Evolutionary conservation across 2,329 filamentous ascomycete genomes (phyloP).

Genomic region (Didymellaceae sp.): DNA sequence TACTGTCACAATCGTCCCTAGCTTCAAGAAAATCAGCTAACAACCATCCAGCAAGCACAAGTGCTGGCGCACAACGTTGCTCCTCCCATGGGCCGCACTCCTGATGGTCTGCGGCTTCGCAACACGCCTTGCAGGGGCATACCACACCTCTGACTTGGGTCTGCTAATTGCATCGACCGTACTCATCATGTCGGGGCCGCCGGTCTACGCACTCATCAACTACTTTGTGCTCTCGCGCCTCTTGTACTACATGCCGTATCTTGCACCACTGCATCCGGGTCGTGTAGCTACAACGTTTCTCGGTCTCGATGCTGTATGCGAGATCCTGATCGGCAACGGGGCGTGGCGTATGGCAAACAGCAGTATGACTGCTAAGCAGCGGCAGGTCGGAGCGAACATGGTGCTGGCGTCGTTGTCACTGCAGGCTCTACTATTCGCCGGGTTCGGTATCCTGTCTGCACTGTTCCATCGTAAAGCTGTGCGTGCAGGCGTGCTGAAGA

Average conservation of each 20-base stretch:
- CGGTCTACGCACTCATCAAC: slow-evolving; percentile 66
- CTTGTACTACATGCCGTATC: slow-evolving; percentile 67
- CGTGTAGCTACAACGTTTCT: slow-evolving; percentile 66
- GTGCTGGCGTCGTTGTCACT: slow-evolving; percentile 59
- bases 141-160: slow-evolving; percentile 54
- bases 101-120: slow-evolving; percentile 65
- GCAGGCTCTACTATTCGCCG: slow-evolving; percentile 58
- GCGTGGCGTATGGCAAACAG: slow-evolving; percentile 55
- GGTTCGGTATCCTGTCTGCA: slow-evolving; percentile 57
- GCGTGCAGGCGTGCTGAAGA: slow-evolving; percentile 49
- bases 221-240: slow-evolving; percentile 67
- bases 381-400: slow-evolving; percentile 53
- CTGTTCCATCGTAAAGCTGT: slow-evolving; percentile 55
- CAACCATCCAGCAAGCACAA: slow-evolving; percentile 58
- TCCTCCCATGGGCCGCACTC: slow-evolving; percentile 62
- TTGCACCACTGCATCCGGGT: slow-evolving; percentile 64
- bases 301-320: slow-evolving; percentile 58
- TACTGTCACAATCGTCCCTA: background rate
- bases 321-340: slow-evolving; percentile 60
- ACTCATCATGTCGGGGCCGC: slow-evolving; percentile 53
- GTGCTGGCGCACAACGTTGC: slow-evolving; percentile 61
- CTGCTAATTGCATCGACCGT: slow-evolving; percentile 52
- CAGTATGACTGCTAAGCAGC: slow-evolving; percentile 42
- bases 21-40: no score
- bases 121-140: slow-evolving; percentile 60